phyloP scores from a whole-genome alignment of 331 rosid species.

The Acacia concinna region DNA sequence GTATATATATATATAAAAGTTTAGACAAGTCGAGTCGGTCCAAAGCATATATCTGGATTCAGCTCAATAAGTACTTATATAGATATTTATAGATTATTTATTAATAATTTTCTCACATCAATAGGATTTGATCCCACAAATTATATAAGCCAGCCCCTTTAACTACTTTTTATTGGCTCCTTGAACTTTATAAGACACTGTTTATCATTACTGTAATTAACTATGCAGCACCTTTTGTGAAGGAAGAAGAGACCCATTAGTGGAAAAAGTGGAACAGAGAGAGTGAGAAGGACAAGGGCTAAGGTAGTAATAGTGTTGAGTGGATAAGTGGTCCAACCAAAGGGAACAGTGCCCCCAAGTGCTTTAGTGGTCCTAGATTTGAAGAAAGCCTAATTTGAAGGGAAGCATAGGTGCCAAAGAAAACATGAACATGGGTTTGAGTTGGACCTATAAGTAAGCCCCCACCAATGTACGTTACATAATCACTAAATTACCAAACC shows the following conservation, averaged over 20 bases:
- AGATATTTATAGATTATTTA: too few species aligned
- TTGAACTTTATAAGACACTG: too few species aligned
- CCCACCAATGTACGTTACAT: background rate
- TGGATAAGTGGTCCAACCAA: conserved; percentile 68
- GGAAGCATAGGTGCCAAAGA: conserved; percentile 35
- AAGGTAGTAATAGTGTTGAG: conserved; percentile 29
- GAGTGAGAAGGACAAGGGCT: background rate
- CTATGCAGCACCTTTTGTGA: conserved; percentile 23
- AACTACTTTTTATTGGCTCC: too few species aligned
- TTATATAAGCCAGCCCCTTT: too few species aligned
- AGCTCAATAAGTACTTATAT: too few species aligned
- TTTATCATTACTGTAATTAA: too few species aligned
- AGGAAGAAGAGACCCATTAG: conserved; percentile 10
- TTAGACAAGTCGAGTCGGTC: too few species aligned
- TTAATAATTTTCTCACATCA: too few species aligned
- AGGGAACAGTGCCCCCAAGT: conserved; percentile 41
- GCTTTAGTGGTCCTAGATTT: conserved; percentile 82
- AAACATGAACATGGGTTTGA: background rate
- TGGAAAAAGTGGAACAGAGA: conserved; percentile 20
- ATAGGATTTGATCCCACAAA: too few species aligned
- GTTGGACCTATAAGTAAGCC: background rate
- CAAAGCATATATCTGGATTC: too few species aligned
- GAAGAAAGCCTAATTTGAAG: conserved; percentile 49
- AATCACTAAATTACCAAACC: background rate
- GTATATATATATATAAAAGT: too few species aligned